These are phyloP conservation scores for Calonectria honghensis DNA, from an alignment of 2,329 filamentous ascomycete genomes.

Conservation along the genomic window DNA sequence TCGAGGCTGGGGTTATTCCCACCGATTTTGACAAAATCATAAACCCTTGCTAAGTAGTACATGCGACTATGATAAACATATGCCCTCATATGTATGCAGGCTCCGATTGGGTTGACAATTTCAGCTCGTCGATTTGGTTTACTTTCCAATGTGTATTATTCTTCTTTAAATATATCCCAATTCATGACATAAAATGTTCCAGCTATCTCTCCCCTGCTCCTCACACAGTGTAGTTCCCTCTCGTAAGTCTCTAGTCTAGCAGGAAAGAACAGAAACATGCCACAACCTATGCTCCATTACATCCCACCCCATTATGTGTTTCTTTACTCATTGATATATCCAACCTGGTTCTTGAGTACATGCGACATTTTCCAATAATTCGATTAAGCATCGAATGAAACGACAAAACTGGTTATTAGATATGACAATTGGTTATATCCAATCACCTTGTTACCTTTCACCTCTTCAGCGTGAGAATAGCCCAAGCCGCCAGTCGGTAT, in stretches of 20 bases:
- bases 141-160: conserved; percentile 21
- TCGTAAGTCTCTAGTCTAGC: background rate
- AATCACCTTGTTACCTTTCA: conserved; percentile 25
- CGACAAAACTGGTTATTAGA: background rate
- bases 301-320: background rate
- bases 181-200: background rate
- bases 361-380: background rate
- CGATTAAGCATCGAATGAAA: background rate
- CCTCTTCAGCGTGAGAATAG: conserved; percentile 68
- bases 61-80: background rate
- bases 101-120: background rate
- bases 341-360: background rate
- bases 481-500: conserved; percentile 73
- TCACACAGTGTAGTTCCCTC: background rate
- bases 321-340: background rate
- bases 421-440: background rate
- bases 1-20: conserved; percentile 49
- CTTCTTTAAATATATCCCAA: background rate
- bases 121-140: background rate
- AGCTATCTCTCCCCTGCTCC: background rate
- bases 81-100: background rate
- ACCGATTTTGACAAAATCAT: conserved; percentile 44
- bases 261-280: background rate
- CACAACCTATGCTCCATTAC: background rate
- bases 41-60: conserved; percentile 44